Percentiles rank a stretch among this genome's conserved stretches.
phyloP scores from a whole-genome alignment of 495 filamentous ascomycete genomes.

The Durotheca rogersii region DNA sequence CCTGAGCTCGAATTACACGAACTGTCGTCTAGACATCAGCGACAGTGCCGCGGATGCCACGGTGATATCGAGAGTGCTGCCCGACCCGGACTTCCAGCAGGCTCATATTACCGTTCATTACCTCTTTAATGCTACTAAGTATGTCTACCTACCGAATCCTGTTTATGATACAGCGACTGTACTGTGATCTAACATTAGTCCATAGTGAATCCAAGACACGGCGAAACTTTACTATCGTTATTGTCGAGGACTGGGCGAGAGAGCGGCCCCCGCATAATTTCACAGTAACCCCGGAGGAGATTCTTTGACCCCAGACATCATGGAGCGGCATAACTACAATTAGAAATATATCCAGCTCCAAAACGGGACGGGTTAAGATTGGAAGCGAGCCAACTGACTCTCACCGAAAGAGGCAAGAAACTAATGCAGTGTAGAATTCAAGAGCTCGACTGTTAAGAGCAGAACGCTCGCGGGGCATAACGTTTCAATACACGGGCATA shows the following conservation, averaged over 20 bases:
- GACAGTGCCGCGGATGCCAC: not conserved
- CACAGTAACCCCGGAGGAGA: not conserved
- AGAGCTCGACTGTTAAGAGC: no score
- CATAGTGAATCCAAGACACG: not conserved
- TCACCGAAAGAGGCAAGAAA: no score
- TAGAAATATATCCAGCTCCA: no score
- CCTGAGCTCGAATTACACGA: not conserved
- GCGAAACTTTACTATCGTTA: slow-evolving; percentile 1
- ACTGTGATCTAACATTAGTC: not conserved
- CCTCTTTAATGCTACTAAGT: slow-evolving; percentile 2
- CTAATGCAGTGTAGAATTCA: no score
- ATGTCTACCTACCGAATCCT: not conserved
- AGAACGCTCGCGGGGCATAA: no score
- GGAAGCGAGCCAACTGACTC: no score
- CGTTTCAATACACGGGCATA: no score
- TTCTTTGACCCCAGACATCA: slow-evolving; percentile 1
- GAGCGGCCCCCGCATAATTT: slow-evolving; percentile 7
- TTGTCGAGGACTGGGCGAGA: slow-evolving; percentile 7
- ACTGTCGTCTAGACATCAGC: not conserved
- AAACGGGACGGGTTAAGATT: no score
- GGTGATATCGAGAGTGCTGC: slow-evolving; percentile 6
- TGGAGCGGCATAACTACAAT: no score
- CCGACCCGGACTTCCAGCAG: not conserved
- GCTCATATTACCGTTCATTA: slow-evolving; percentile 9
- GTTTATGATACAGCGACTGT: not conserved